Base-by-base conservation (phyloP, 2,329 filamentous ascomycete genomes). In the Aspergillus phoenicis region DNA sequence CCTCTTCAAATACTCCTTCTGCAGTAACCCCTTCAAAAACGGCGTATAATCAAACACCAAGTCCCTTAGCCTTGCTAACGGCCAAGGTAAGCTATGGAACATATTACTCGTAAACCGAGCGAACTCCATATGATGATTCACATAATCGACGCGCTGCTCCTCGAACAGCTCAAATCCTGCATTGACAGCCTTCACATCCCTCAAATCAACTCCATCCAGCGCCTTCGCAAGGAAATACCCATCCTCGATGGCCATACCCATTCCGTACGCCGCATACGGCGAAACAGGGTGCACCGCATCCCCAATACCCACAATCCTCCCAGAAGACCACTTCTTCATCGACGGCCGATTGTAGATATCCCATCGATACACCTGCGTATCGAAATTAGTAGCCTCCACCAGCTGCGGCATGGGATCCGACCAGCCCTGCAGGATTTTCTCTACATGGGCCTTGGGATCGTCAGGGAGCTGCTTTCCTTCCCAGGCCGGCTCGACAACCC, bases 401-500 rank as follows among this genome's bases (percentile, higher is more conserved):
- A 54, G 47, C 2, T 43, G 57, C 30, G 51, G 51, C 41, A 54
- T 49, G 10, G 57, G 51, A n/a, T 59, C 24, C 6, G 57, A n/a
- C 48, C 38, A 59, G 13, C 54, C 30, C 39, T 59, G 48, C 3
- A 59, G 41, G 17, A 54, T 55, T 1, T 11, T 20, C 2, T 30
- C 8, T 8, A 59, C 17, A 7, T 59, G 30, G 5, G 51, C 33
- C 8, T 22, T 39, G 2, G 62, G 64, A 20, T 68, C 59, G 8
- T 63, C 63, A 0, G 66, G 63, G 5, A 67, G n/a, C 2, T 62
- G 64, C 30, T 64, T 66, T 8, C 54, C 63, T 13, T 67, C 64
- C 58, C 60, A 66, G 2, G 61, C 63, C 4, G 63, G 60, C 20
- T 68, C 64, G 7, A 68, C 65, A 4, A 68, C 63, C 66, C 66